Base-by-base conservation (phyloP, 2,329 filamentous ascomycete species). In the Calonectria pseudoreteaudii region DNA sequence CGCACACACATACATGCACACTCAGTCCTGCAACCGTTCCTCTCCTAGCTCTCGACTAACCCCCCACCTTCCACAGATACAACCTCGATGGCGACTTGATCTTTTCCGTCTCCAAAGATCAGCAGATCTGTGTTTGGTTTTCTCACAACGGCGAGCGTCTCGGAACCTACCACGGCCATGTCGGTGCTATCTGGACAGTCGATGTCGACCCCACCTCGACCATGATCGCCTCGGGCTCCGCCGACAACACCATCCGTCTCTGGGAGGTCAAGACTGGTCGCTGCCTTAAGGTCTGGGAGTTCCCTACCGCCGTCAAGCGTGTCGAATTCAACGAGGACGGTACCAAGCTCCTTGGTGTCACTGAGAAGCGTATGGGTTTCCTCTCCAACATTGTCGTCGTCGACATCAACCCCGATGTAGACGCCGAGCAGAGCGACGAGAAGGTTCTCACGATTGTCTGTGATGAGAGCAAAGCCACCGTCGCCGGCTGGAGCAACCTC, bases 121-220 rank as follows among this genome's bases (percentile, higher is more conserved):
- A 98, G 88, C 92, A 97, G 84, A 95, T 98, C 83, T 98, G 96
- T 90, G 96, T 92, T 78, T 99, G 97, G 97, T 98, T 92, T 88
- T 94, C 95, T 78, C 95, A 97, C 89, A 99, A 99, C 87, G 97
- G 97, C 88, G 97, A 99, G 90, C 94, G 97, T 82, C 91, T 98
- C 82, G 97, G 97, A 83, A 97, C 96, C 81, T 99, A 98, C 89
- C 93, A 95, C 84, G 97, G 97, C 86, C 97, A 99, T 88, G 94
- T 97, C 86, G 97, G 97, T 87, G 96, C 97, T 82, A 94, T 99
- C 89, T 99, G 97, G 97, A 98, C 97, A 76, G 94, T 99, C 86
- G 97, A 99, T 84, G 94, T 98, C 83, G 95, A 98, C 88, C 96
- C 96, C 78, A 95, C 95, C 82, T 94, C 94, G 77, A 95, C 94